Base-by-base conservation (phyloP, 768 basidiomycete genomes). In the Lenzites betulinus region DNA sequence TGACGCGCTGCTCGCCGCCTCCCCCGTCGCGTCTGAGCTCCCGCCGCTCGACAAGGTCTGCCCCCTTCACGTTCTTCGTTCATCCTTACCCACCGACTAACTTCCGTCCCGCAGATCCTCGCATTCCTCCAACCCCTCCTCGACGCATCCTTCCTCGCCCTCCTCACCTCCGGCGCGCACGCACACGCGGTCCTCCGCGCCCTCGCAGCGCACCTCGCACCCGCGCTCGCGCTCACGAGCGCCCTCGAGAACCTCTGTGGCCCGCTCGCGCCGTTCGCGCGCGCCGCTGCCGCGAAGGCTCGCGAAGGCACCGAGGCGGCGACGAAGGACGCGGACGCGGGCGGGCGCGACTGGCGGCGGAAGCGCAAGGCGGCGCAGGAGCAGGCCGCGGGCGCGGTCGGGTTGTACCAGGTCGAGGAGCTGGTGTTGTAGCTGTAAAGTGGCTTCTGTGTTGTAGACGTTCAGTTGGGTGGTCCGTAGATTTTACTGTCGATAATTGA, bases 391-490 rank as follows among this genome's bases (percentile, higher is more conserved):
- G 76, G 84, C 55, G 79, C 77, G 35, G 77, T 90, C 55, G 88
- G 88, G 22, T 66, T 85, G 64, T 92, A 92, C 72, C 85, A 83
- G 71, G 68, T 92, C 60, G 90, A 92, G 65, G 87, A 90, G 66
- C 76, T 93, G 6, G 62, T 71, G 54, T 41, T 67, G 56, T 67
- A 58, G n/a, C n/a, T n/a, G n/a, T n/a, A n/a, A n/a, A n/a, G 51
- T 18, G 0, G 20, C 44, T 2, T 39, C 33, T 18, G n/a, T 13
- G 12, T n/a, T n/a, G n/a, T n/a, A n/a, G n/a, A n/a, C n/a, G n/a
- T n/a, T n/a, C n/a, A n/a, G n/a, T n/a, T n/a, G n/a, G n/a, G n/a
- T n/a, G n/a, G n/a, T n/a, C n/a, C n/a, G n/a, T n/a, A n/a, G n/a
- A n/a, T n/a, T n/a, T n/a, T n/a, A n/a, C n/a, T n/a, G n/a, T n/a